phyloP scores from a whole-genome alignment of 2,329 filamentous ascomycete species.

The Ophiosphaerella narmari region DNA sequence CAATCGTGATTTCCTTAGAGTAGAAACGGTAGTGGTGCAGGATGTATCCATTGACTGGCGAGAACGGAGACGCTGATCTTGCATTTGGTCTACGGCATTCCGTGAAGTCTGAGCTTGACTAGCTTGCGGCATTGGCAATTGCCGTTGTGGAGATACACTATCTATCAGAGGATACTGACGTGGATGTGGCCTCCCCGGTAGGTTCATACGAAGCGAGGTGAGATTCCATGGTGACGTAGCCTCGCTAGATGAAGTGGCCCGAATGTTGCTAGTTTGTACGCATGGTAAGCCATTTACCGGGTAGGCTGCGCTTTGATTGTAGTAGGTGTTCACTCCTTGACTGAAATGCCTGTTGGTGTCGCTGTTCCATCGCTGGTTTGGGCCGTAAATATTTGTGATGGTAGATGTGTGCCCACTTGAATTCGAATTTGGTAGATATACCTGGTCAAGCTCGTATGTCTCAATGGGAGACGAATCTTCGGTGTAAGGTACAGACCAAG shows the following conservation, averaged over 20 bases:
- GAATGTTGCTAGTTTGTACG: conserved; percentile 15
- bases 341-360: conserved; percentile 13
- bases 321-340: conserved; percentile 15
- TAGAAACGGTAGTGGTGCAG: conserved; percentile 5
- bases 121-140: conserved; percentile 40
- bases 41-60: conserved; percentile 23
- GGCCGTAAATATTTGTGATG: conserved; percentile 12
- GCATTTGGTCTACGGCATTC: conserved; percentile 37
- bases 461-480: conserved; percentile 39
- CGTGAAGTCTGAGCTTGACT: conserved; percentile 28
- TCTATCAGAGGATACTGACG: conserved; percentile 19
- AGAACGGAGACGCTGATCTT: conserved; percentile 37
- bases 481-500: conserved; percentile 31
- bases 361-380: conserved; percentile 26
- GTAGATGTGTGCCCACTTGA: conserved; percentile 6
- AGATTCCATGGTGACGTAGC: conserved; percentile 36
- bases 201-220: conserved; percentile 32
- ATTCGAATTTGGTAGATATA: conserved; percentile 25
- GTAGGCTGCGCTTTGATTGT: conserved; percentile 28
- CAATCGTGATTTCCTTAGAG: conserved; percentile 26
- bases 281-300: conserved; percentile 20
- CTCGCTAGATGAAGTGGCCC: conserved; percentile 15
- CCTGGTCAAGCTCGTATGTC: conserved; percentile 29
- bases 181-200: conserved; percentile 31
- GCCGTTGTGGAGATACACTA: conserved; percentile 26